Conservation (phyloP, 257 asterid species). For the Linaria vulgaris region DNA sequence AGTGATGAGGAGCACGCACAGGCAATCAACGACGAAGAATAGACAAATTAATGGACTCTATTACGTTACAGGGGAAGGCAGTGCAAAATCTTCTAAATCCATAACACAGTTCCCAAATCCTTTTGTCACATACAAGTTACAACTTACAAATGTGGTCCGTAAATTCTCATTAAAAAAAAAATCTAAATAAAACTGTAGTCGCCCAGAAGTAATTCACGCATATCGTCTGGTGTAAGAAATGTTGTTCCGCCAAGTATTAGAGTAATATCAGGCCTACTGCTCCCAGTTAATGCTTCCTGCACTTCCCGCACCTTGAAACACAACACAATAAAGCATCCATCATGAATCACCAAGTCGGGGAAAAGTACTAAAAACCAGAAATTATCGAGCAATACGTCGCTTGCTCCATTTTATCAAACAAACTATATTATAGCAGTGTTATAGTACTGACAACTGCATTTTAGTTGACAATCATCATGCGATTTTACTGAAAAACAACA, state of each 20-base stretch:
- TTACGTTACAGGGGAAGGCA: neutral
- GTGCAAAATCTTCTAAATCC: too few relatives aligned
- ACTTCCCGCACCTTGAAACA: slow-evolving; percentile 69
- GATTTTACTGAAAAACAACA: neutral
- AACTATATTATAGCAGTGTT: neutral
- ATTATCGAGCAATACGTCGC: neutral
- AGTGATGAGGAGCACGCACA: too few relatives aligned
- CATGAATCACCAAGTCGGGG: neutral
- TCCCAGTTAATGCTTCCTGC: slow-evolving; percentile 75
- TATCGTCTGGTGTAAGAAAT: slow-evolving; percentile 77
- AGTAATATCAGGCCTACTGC: slow-evolving; percentile 80
- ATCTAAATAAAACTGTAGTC: slow-evolving; percentile 52
- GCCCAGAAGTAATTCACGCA: slow-evolving; percentile 86
- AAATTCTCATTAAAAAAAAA: neutral
- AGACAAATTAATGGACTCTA: too few relatives aligned
- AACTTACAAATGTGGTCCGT: too few relatives aligned
- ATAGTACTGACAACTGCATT: neutral
- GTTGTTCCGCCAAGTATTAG: slow-evolving; percentile 89
- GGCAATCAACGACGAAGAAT: too few relatives aligned
- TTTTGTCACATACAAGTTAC: neutral
- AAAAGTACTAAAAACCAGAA: neutral
- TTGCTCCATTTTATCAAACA: neutral
- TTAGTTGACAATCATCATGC: neutral
- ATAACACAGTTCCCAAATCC: neutral
- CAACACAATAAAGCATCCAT: slow-evolving; percentile 23